Evolutionary conservation across 352 stramenopile genomes (phyloP), one percentile per base, ranked within the genome.

Genomic region (Phytophthora tubulina): DNA sequence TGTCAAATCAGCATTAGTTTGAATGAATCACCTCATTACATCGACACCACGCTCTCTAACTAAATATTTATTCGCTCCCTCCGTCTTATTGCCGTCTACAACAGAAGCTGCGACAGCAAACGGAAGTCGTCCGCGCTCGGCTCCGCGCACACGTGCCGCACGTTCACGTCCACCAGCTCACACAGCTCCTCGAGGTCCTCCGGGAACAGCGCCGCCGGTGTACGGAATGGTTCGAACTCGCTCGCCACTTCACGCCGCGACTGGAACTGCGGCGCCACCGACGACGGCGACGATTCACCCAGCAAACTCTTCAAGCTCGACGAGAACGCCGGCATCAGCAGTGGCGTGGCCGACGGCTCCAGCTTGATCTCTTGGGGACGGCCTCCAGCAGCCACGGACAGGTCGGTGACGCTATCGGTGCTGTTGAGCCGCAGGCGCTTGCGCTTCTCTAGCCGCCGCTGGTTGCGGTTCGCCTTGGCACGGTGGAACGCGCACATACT

Each of bases 401-500:
- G 17, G 42, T 62, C 50, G 13, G 63, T 17, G 42, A 32, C 53
- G 50, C 41, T 50, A 41, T 15, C 42, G 59, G 35, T 55, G 45
- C 36, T 67, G 67, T 64, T 62, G 38, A 67, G 27, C 1, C 70
- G 68, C 55, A 83, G 51, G 6, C 70, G 66, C 59, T 79, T 73
- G 45, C 74, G 74, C 55, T 82, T 82, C 65, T 86, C 85, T 32
- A 80, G 57, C 15, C 82, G 77, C 13, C 82, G 75, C 49, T 92
- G 82, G 60, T 85, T 86, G 27, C 78, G 70, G 59, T 90, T 92
- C 45, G 85, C 85, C 56, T 82, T 85, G 38, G 70, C 62, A 42
- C 85, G 80, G 62, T 92, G 85, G 46, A 85, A 77, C 31, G 88
- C 79, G 56, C 85, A 92, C 44, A 90, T 76, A 27, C 73, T 81